Evolutionary conservation across 129 eudicot genomes (phyloP).

Genomic region (Flaveria robusta): DNA sequence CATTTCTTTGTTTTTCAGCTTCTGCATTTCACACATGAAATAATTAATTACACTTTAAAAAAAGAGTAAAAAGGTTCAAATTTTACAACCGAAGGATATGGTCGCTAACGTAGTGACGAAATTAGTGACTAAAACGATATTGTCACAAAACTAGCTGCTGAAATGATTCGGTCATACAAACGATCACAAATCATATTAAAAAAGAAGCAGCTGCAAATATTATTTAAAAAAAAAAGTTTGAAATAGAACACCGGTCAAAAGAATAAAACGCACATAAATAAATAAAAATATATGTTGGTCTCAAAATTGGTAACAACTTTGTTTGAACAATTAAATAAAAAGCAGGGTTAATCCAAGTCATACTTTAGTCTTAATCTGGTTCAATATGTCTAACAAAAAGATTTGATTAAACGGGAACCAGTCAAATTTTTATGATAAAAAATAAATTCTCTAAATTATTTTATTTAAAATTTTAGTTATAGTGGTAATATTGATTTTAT

Average conservation of each 20-base stretch:
- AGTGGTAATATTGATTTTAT: background rate
- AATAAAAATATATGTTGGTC: no score
- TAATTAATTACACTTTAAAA: background rate
- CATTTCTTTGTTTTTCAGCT: constrained; percentile 46
- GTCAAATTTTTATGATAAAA: background rate
- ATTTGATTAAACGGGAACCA: background rate
- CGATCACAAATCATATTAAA: no score
- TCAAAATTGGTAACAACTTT: no score
- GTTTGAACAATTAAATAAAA: no score
- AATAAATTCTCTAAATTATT: background rate
- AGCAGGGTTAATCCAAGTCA: background rate
- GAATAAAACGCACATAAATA: no score
- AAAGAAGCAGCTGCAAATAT: no score
- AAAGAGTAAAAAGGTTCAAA: background rate
- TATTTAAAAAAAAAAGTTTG: no score
- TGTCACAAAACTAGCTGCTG: no score
- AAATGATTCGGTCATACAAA: no score
- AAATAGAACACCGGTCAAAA: no score
- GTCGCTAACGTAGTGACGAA: no score
- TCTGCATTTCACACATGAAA: constrained; percentile 46
- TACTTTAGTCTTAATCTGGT: background rate
- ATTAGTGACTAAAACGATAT: no score
- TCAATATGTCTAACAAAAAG: background rate
- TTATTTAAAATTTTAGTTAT: background rate
- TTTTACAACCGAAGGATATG: background rate